A percentile compares a stretch with the other conserved stretches of the same genome.
phyloP scores from a whole-genome alignment of 495 filamentous ascomycete genomes.

The Aspergillus mulundensis region DNA sequence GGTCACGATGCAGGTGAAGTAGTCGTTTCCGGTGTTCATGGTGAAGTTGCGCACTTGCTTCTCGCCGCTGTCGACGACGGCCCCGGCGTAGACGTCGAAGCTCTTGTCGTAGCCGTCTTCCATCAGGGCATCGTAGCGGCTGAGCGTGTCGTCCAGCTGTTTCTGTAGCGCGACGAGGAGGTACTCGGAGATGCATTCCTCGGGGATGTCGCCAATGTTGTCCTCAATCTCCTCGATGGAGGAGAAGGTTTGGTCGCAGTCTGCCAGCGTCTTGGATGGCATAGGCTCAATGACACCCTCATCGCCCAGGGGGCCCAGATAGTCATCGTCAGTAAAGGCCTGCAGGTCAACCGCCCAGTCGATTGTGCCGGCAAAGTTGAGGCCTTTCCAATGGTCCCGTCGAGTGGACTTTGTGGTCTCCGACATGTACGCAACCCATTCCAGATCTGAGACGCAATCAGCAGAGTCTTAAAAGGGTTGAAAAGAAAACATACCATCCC shows the following conservation, averaged over 20 bases:
- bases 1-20: slow-evolving; percentile 5
- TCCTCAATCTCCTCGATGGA: not conserved
- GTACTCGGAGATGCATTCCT: not conserved
- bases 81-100: not conserved
- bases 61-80: not conserved
- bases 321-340: not conserved
- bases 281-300: not conserved
- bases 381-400: slow-evolving; percentile 14
- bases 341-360: slow-evolving; percentile 43
- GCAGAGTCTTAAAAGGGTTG: not conserved
- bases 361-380: slow-evolving; percentile 29
- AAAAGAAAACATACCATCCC: slow-evolving; percentile 13
- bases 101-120: slow-evolving; percentile 1
- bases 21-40: not conserved
- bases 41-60: not conserved
- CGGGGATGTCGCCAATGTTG: not conserved
- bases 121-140: not conserved
- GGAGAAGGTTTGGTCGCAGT: not conserved
- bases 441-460: slow-evolving; percentile 10
- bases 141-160: not conserved
- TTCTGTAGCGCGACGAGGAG: not conserved
- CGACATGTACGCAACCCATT: slow-evolving; percentile 43
- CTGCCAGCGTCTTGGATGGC: not conserved
- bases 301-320: not conserved
- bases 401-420: slow-evolving; percentile 19